These are phyloP conservation scores for Argentina anserina DNA, from an alignment of 306 rosid genomes.

Conservation along the genomic window DNA sequence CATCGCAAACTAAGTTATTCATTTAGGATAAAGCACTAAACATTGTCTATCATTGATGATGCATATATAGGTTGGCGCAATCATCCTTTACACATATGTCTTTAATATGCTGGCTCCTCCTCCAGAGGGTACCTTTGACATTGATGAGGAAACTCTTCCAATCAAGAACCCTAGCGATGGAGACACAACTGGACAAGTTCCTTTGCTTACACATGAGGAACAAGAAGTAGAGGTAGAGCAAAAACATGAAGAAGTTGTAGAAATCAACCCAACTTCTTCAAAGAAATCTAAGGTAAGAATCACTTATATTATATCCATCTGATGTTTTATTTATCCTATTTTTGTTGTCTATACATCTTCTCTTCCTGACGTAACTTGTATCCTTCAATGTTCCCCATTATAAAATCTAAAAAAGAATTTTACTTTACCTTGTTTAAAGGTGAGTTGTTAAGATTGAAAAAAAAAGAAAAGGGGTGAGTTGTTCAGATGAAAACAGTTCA, in stretches of 20 bases:
- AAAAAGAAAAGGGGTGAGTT: too few species aligned
- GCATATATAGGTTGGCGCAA: conserved; percentile 76
- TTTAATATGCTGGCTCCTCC: conserved; percentile 93
- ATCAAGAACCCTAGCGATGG: conserved; percentile 35
- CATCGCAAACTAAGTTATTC: background rate
- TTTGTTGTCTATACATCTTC: conserved; percentile 1
- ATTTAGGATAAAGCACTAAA: conserved; percentile 1
- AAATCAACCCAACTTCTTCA: conserved; percentile 32
- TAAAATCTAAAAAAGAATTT: background rate
- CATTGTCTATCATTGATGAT: background rate
- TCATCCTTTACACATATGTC: conserved; percentile 89
- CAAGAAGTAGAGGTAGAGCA: background rate
- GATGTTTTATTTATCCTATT: background rate
- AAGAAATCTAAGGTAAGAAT: conserved; percentile 53
- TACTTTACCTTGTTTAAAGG: background rate
- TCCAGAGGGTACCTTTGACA: conserved; percentile 82
- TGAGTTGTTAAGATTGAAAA: background rate
- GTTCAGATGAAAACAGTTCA: background rate
- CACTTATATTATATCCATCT: background rate
- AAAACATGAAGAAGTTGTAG: conserved; percentile 23
- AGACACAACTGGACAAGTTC: conserved; percentile 46
- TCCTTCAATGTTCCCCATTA: background rate
- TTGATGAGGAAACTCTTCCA: conserved; percentile 49
- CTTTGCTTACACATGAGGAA: conserved; percentile 50
- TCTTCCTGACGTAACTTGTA: conserved; percentile 7